These are phyloP conservation scores for Rhizopogon vesiculosus DNA, from an alignment of 768 basidiomycete genomes.

Conservation along the genomic window DNA sequence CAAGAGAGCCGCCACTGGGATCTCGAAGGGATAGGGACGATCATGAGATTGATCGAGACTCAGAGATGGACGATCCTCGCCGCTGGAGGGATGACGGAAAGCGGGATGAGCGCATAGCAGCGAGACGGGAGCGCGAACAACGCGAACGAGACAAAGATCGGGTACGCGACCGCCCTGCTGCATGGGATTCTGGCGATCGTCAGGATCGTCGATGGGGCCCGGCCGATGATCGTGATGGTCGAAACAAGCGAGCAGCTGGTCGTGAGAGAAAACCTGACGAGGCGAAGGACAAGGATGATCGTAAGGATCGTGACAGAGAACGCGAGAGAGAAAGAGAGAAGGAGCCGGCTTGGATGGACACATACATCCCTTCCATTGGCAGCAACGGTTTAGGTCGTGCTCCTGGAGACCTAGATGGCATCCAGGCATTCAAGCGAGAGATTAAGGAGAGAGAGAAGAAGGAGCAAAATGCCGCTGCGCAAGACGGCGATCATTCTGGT, in stretches of 20 bases:
- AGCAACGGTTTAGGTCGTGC: conserved; percentile 51
- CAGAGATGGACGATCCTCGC: conserved; percentile 62
- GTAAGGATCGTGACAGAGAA: conserved; percentile 44
- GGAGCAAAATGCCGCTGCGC: conserved; percentile 21
- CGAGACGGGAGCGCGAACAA: conserved; percentile 52
- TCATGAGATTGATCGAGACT: conserved; percentile 40
- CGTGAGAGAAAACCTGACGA: conserved; percentile 50
- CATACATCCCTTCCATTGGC: conserved; percentile 63
- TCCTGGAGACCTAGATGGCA: conserved; percentile 73
- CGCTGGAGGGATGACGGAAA: conserved; percentile 83
- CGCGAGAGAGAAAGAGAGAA: conserved; percentile 66
- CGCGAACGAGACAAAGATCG: conserved; percentile 32
- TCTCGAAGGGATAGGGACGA: conserved; percentile 31
- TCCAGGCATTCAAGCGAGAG: conserved; percentile 85
- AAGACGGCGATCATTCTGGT: conserved; percentile 9
- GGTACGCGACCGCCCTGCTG: conserved; percentile 38
- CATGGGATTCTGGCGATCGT: conserved; percentile 49
- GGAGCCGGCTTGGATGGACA: conserved; percentile 92
- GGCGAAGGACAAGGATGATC: conserved; percentile 44
- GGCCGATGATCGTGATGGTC: conserved; percentile 66
- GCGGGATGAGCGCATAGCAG: conserved; percentile 68
- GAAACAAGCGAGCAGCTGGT: conserved; percentile 52
- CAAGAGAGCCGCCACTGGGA: conserved; percentile 7
- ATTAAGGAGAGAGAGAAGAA: conserved; percentile 72
- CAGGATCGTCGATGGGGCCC: conserved; percentile 46